Conservation (phyloP, 345 rosid species). For the Noccaea bulbosa region DNA sequence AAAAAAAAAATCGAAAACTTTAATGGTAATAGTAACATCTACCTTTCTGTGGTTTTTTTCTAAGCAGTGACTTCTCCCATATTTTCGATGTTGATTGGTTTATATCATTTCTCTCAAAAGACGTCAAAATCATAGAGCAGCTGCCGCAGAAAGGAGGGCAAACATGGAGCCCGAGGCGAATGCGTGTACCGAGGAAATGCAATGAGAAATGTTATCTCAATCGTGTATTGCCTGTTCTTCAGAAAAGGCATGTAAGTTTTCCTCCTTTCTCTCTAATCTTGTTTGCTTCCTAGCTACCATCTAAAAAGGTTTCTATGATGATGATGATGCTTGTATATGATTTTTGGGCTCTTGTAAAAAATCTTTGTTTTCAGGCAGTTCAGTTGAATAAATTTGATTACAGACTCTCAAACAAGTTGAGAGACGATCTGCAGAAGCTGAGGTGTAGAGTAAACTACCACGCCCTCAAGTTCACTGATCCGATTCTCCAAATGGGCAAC, state of each 20-base stretch:
- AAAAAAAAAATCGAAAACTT: not conserved
- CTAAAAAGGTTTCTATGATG: not conserved
- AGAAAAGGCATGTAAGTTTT: slow-evolving; percentile 99
- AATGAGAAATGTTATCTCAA: slow-evolving; percentile 82
- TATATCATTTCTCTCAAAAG: slow-evolving; percentile 75
- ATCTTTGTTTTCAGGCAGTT: slow-evolving; percentile 63
- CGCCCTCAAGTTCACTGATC: slow-evolving; percentile 83
- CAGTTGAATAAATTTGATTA: slow-evolving; percentile 90
- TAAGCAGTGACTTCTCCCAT: slow-evolving; percentile 79
- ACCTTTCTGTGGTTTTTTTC: not conserved
- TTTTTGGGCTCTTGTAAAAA: slow-evolving; percentile 12
- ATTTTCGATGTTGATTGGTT: slow-evolving; percentile 88
- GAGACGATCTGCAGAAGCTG: slow-evolving; percentile 81
- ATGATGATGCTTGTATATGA: slow-evolving; percentile 20
- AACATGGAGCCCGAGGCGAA: slow-evolving; percentile 57
- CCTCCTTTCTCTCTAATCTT: slow-evolving; percentile 36
- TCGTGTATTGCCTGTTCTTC: slow-evolving; percentile 88
- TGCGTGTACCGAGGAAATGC: slow-evolving; percentile 98
- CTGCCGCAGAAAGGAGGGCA: slow-evolving; percentile 76
- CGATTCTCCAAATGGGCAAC: slow-evolving; percentile 79
- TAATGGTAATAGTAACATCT: not conserved
- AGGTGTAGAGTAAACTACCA: slow-evolving; percentile 97
- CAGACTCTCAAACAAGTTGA: slow-evolving; percentile 88
- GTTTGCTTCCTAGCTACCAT: slow-evolving; percentile 2
- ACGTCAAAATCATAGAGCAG: slow-evolving; percentile 82